Evolutionary conservation across 129 eudicot species (phyloP).

Genomic region (Flaveria ramosissima): DNA sequence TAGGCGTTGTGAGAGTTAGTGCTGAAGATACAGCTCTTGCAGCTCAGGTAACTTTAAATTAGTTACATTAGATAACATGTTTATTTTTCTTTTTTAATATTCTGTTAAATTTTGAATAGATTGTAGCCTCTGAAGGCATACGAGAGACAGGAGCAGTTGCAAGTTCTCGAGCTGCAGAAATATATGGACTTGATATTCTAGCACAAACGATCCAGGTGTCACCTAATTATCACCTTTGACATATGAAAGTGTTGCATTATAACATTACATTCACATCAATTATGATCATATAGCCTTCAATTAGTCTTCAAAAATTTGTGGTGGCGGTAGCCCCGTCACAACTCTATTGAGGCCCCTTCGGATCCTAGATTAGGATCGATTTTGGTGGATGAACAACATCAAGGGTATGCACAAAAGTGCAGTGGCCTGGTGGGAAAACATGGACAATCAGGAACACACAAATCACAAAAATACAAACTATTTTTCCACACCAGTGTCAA

Average conservation of each 20-base stretch:
- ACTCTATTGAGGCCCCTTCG: neutral
- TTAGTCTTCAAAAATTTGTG: neutral
- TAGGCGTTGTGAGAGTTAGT: slow-evolving; percentile 58
- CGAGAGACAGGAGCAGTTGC: slow-evolving; percentile 87
- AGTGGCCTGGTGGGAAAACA: no score
- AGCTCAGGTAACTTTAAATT: slow-evolving; percentile 64
- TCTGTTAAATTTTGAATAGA: slow-evolving; percentile 36
- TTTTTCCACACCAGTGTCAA: no score
- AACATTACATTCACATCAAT: neutral
- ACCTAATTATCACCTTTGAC: slow-evolving; percentile 20
- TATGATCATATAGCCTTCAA: neutral
- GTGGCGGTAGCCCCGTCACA: neutral
- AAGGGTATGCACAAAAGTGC: no score
- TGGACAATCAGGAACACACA: no score
- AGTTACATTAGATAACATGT: neutral
- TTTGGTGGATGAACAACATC: no score
- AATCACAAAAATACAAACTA: no score
- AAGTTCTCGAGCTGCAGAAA: slow-evolving; percentile 82
- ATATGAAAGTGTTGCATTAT: neutral
- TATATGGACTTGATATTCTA: slow-evolving; percentile 80
- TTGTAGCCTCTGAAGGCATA: slow-evolving; percentile 68
- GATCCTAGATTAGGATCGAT: no score
- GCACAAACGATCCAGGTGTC: slow-evolving; percentile 78
- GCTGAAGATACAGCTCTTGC: slow-evolving; percentile 84
- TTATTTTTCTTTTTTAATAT: neutral